Evolutionary conservation across 495 filamentous ascomycete genomes (phyloP), one percentile per base, ranked within the genome.

Genomic region (Collariella sp.): DNA sequence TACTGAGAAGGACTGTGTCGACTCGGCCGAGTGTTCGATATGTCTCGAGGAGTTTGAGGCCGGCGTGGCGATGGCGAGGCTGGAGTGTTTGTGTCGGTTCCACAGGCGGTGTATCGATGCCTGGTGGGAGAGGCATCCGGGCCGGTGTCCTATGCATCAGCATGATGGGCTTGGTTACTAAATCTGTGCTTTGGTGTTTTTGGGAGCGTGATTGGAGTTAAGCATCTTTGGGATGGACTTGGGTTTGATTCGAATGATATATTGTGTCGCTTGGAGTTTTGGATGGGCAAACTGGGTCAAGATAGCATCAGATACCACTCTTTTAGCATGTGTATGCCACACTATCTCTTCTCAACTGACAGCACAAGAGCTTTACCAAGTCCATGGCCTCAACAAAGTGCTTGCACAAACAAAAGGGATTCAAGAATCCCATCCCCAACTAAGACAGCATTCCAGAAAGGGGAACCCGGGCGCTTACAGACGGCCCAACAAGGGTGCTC

Each of bases 31-130:
- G 69, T 98, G 93, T 66, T 85, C 88, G 2, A 96, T 98, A 52
- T 98, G 93, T 61, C 85, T 98, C 59, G 94, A 96, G 67, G 94
- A 98, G 61, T 97, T 95, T 65, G 85, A 87, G 60, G 85, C 83
- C 11, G 93, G 91, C 2, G 82, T 86, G 51, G 71, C 81, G 46
- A 84, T 97, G 80, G 89, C 84, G 6, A 74, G 91, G 50, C 71
- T 98, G 54, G 89, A 95, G 70, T 98, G 94, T 68, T 71, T 95
- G 54, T 98, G 93, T 69, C 86, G 91, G 52, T 98, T 96, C 67
- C 94, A 97, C 66, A 74, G 82, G 62, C 66, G 76, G 43, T 85
- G 86, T 58, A 84, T 87, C 47, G 69, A 72, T 24, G 70, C 71
- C 1, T 80, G 79, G 79, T 81, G 73, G 58, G 64, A 68, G 33